A percentile compares a stretch with the other conserved stretches of the same genome.
Evolutionary conservation across 2,329 filamentous ascomycete species (phyloP).

Genomic region (Endoconidiophora laricicola): DNA sequence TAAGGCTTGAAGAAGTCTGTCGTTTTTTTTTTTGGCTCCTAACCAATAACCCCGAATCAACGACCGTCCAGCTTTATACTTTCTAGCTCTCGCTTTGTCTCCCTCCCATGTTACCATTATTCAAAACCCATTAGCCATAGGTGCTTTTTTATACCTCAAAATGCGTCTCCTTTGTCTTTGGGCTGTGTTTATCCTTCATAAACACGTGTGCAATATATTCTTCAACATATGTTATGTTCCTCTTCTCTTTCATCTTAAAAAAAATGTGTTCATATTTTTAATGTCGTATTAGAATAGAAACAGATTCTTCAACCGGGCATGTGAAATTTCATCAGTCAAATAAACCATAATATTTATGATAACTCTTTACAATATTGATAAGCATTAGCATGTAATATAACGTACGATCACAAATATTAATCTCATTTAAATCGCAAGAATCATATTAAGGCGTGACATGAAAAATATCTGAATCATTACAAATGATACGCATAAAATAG

Average conservation of each 20-base stretch:
- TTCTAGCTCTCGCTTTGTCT: not conserved
- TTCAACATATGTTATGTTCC: constrained; percentile 1
- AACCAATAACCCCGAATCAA: not conserved
- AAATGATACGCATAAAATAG: no score
- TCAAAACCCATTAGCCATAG: not conserved
- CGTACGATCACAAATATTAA: no score
- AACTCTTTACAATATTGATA: no score
- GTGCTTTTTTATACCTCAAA: not conserved
- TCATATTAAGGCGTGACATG: no score
- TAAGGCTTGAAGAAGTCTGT: constrained; percentile 10
- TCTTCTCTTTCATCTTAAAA: not conserved
- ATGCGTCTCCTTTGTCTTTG: constrained; percentile 22
- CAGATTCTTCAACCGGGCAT: not conserved
- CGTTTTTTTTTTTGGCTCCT: not conserved
- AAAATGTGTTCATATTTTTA: not conserved
- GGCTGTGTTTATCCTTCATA: constrained; percentile 41
- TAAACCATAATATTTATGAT: no score
- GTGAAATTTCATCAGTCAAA: no score
- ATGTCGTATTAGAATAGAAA: not conserved
- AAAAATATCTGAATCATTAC: no score
- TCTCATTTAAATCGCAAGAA: no score
- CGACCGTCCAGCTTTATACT: not conserved
- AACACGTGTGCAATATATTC: constrained; percentile 19
- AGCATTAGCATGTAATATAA: no score
- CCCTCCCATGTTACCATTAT: not conserved